Evolutionary conservation across 2,329 filamentous ascomycete genomes (phyloP).

Genomic region (Aspergillus pseudoviridinutans): DNA sequence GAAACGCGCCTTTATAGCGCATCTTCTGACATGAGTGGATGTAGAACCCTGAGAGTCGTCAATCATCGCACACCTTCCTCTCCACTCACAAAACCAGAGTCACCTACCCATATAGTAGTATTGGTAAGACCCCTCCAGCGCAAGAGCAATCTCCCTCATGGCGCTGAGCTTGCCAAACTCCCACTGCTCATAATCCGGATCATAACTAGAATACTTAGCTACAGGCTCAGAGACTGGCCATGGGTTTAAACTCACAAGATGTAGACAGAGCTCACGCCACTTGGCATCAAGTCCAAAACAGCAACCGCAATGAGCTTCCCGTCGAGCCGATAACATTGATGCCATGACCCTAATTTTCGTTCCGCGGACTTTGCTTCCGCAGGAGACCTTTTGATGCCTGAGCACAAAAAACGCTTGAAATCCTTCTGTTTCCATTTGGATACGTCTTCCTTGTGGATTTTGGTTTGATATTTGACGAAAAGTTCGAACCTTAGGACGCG

Average conservation of each 20-base stretch:
- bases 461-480: conserved; percentile 46
- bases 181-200: conserved; percentile 57
- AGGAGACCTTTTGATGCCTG: conserved; percentile 40
- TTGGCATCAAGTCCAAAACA: conserved; percentile 46
- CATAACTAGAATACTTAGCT: conserved; percentile 44
- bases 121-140: conserved; percentile 51
- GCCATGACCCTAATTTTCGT: conserved; percentile 46
- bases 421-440: conserved; percentile 42
- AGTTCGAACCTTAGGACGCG: conserved; percentile 37
- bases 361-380: conserved; percentile 34
- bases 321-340: conserved; percentile 49
- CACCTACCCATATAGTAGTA: conserved; percentile 62
- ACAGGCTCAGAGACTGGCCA: neutral
- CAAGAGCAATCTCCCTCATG: conserved; percentile 55
- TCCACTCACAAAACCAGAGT: neutral
- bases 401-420: conserved; percentile 47
- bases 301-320: conserved; percentile 47
- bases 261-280: conserved; percentile 48
- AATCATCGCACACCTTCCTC: neutral
- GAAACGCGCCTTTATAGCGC: conserved; percentile 47
- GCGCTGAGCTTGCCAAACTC: conserved; percentile 62
- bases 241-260: conserved; percentile 37
- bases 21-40: conserved; percentile 56
- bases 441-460: conserved; percentile 43
- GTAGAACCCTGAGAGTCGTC: conserved; percentile 50